Base-by-base conservation (phyloP, 257 asterid species). In the Verbena officinalis region DNA sequence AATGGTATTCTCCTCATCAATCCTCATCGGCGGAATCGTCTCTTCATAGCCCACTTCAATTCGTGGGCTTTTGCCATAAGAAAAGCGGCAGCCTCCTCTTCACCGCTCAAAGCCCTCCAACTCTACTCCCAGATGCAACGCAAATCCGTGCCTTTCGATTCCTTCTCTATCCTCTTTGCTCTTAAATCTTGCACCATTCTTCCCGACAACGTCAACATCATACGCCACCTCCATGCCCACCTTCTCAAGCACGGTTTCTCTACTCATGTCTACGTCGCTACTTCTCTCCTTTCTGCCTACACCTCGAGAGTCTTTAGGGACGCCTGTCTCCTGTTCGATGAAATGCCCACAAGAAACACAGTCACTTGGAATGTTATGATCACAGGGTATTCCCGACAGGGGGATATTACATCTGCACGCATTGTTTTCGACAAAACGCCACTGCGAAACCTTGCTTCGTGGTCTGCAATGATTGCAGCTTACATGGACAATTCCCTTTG, bases 341-440 rank as follows among this genome's bases (percentile, higher is more conserved):
- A 81, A 81, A 86, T 86, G 84, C 88, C 86, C 17, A 12, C 3
- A 0, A 61, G 83, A 69, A 79, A 75, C 64, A 31, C 73, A 0
- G 84, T 84, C 40, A 71, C 82, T 0, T 81, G 86, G 87, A 86
- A 86, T 59, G 45, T 84, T 6, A 81, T 86, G 95, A 76, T 86
- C 64, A 74, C 82, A 0, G 86, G 77, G 1, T 72, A 55, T 46
- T 73, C 83, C 0, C 73, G 83, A 9, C 71, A 42, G 0, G 80
- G 85, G 14, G 61, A 81, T 42, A 16, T 76, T 1, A 38, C 30
- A 0, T 13, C 11, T 44, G 91, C 89, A 16, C 71, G 77, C 20
- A 3, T 9, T 6, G 12, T 77, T 13, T 88, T 85, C 74, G 81
- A 85, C 68, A 49, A 24, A 7, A 85, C 81, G 85, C 84, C 87